Percentiles rank a stretch among this genome's conserved stretches.
phyloP scores from a whole-genome alignment of 1,139 yeast genomes.

The Hansenula lynferdii region DNA sequence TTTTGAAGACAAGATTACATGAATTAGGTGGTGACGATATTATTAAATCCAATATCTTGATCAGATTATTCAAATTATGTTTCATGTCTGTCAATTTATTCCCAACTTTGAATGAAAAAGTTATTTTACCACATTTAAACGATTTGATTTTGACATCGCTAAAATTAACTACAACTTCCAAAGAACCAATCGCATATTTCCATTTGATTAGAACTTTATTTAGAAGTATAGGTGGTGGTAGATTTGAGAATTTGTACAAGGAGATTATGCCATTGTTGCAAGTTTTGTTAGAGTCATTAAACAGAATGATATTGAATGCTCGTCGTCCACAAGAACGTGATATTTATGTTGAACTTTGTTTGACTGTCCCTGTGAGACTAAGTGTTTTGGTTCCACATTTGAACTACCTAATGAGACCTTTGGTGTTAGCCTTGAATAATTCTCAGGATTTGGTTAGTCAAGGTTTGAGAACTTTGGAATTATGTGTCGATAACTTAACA shows the following conservation, averaged over 20 bases:
- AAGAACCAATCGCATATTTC: conserved; percentile 88
- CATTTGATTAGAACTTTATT: conserved; percentile 84
- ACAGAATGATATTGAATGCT: conserved; percentile 77
- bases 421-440: conserved; percentile 87
- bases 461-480: conserved; percentile 88
- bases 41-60: conserved; percentile 73
- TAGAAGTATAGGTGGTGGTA: conserved; percentile 93
- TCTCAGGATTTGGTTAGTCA: conserved; percentile 89
- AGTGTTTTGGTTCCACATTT: conserved; percentile 93
- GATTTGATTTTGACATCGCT: conserved; percentile 77
- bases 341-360: conserved; percentile 87
- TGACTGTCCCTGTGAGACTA: conserved; percentile 91
- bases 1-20: conserved; percentile 66
- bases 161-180: conserved; percentile 78
- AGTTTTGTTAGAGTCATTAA: conserved; percentile 77
- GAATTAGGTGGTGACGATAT: conserved; percentile 81
- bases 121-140: conserved; percentile 84
- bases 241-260: conserved; percentile 87
- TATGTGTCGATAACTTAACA: conserved; percentile 95
- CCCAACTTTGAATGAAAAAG: conserved; percentile 83
- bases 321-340: conserved; percentile 89
- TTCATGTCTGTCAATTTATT: conserved; percentile 94
- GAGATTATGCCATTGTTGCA: conserved; percentile 91
- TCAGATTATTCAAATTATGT: conserved; percentile 82
- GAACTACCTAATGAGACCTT: conserved; percentile 81